phyloP scores from a whole-genome alignment of 148 eudicot genomes.

The Amaranthus hypochondriacus region DNA sequence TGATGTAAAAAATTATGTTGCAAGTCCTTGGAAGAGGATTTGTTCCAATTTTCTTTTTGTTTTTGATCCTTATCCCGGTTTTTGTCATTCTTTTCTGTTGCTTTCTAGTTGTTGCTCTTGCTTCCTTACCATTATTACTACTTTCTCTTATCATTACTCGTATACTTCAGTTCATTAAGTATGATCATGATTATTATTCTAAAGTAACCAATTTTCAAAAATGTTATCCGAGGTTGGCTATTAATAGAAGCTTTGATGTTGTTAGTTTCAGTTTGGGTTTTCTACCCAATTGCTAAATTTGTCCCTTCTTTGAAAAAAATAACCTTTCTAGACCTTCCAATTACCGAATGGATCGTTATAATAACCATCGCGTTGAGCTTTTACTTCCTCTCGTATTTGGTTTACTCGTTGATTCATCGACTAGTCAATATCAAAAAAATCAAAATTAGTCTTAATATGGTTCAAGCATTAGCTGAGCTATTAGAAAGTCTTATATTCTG shows the following conservation, averaged over 20 bases:
- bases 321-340: neutral
- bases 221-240: constrained; percentile 6
- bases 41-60: no score
- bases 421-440: no score
- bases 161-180: constrained; percentile 5
- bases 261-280: neutral
- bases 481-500: constrained; percentile 3
- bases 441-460: neutral
- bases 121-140: constrained; percentile 1
- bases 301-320: neutral
- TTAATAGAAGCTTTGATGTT: neutral
- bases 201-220: neutral
- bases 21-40: no score
- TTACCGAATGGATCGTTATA: constrained; percentile 17
- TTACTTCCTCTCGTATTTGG: neutral
- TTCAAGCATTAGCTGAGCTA: neutral
- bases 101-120: neutral
- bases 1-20: no score
- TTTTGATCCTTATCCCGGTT: no score
- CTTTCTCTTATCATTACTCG: neutral
- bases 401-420: neutral
- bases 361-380: constrained; percentile 3
- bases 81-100: no score
- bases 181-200: neutral
- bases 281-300: constrained; percentile 16